phyloP scores from a whole-genome alignment of 768 basidiomycete species.

The Austroboletus festivus region DNA sequence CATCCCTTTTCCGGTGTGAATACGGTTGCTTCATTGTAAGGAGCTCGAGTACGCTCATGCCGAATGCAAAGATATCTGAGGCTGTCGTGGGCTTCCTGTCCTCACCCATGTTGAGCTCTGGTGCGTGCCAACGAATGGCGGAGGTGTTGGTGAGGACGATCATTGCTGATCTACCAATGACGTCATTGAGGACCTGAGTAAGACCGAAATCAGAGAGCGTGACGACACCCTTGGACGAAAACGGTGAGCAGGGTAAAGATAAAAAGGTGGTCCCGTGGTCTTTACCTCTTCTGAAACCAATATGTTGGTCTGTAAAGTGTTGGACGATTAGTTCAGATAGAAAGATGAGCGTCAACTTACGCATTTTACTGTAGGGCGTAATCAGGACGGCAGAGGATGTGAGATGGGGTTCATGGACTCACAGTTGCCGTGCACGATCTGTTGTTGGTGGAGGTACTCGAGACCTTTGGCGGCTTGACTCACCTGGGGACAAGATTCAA shows the following conservation, averaged over 20 bases:
- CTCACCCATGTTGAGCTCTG: slow-evolving; percentile 51
- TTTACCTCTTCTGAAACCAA: slow-evolving; percentile 49
- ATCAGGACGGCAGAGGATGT: slow-evolving; percentile 2
- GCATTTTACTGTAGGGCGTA: slow-evolving; percentile 48
- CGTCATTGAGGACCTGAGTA: slow-evolving; percentile 57
- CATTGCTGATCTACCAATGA: slow-evolving; percentile 47
- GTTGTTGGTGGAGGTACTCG: slow-evolving; percentile 50
- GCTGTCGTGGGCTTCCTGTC: slow-evolving; percentile 41
- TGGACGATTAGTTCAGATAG: slow-evolving; percentile 4
- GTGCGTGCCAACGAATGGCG: slow-evolving; percentile 59
- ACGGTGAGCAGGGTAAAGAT: background rate
- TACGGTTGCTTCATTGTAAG: slow-evolving; percentile 52
- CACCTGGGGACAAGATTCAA: slow-evolving; percentile 33
- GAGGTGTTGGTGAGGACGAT: slow-evolving; percentile 44
- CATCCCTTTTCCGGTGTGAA: slow-evolving; percentile 46
- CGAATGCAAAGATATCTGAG: slow-evolving; percentile 56
- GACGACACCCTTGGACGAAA: slow-evolving; percentile 42
- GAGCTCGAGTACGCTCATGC: slow-evolving; percentile 60
- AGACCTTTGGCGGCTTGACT: slow-evolving; percentile 54
- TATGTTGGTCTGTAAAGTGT: slow-evolving; percentile 47
- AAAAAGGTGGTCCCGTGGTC: background rate
- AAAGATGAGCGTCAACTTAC: slow-evolving; percentile 34
- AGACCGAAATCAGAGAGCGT: slow-evolving; percentile 64
- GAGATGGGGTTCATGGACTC: slow-evolving; percentile 23
- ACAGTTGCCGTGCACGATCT: slow-evolving; percentile 61